Evolutionary conservation across 306 rosid species (phyloP).

Genomic region (Lathyrus tuberosus): DNA sequence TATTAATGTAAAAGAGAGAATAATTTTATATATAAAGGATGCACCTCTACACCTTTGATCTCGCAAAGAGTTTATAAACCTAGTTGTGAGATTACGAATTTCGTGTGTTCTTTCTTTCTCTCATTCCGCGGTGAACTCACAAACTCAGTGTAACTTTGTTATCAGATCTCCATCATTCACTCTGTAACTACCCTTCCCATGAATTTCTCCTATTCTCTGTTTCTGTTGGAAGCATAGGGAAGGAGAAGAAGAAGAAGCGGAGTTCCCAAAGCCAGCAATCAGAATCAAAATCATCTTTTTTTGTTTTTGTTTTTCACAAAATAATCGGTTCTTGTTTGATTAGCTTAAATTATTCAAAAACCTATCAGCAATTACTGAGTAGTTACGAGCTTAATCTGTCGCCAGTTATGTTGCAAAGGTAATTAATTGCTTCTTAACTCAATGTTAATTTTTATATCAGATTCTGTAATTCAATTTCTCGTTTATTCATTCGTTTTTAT

Average conservation of each 20-base stretch:
- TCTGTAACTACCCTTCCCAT: conserved; percentile 39
- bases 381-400: conserved; percentile 34
- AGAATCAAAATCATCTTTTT: not conserved
- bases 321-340: not conserved
- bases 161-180: conserved; percentile 51
- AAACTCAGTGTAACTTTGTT: not conserved
- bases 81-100: conserved; percentile 14
- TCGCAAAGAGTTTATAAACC: conserved; percentile 15
- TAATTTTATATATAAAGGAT: not conserved
- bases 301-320: too few species aligned
- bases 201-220: conserved; percentile 41
- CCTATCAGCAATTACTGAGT: conserved; percentile 34
- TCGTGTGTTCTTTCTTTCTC: conserved; percentile 9
- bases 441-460: conserved; percentile 1
- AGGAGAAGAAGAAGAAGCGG: conserved; percentile 24
- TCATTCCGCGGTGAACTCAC: conserved; percentile 24
- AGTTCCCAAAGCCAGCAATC: conserved; percentile 31
- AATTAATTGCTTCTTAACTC: not conserved
- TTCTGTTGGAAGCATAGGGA: not conserved
- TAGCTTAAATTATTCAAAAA: conserved; percentile 16
- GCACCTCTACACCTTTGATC: not conserved
- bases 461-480: conserved; percentile 34
- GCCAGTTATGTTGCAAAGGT: conserved; percentile 39
- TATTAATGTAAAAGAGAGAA: not conserved
- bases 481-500: not conserved